Evolutionary conservation across 306 rosid species (phyloP).

Genomic region (Acacia acuminata): DNA sequence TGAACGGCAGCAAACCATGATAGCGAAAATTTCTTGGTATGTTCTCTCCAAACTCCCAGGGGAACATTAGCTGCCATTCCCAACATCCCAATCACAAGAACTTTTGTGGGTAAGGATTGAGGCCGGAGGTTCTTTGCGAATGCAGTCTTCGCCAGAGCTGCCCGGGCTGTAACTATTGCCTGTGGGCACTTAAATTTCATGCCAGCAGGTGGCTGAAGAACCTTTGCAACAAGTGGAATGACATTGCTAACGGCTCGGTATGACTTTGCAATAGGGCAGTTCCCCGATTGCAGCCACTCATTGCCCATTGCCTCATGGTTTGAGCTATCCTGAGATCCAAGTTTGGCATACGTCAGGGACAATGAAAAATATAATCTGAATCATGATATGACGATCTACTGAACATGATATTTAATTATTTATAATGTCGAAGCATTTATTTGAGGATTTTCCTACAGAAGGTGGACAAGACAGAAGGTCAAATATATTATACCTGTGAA

Average conservation of each 20-base stretch:
- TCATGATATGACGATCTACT: slow-evolving; percentile 18
- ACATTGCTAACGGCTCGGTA: slow-evolving; percentile 83
- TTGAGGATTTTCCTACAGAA: slow-evolving; percentile 2
- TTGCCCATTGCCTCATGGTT: slow-evolving; percentile 79
- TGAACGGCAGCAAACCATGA: slow-evolving; percentile 96
- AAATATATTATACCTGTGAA: slow-evolving; percentile 60
- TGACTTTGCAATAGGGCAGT: slow-evolving; percentile 95
- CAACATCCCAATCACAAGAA: slow-evolving; percentile 81
- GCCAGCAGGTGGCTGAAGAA: slow-evolving; percentile 78
- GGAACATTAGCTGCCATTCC: slow-evolving; percentile 99
- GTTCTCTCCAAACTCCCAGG: slow-evolving; percentile 95
- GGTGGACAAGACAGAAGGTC: slow-evolving; percentile 5
- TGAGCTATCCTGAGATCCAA: slow-evolving; percentile 63
- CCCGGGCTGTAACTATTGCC: slow-evolving; percentile 83
- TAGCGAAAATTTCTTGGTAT: slow-evolving; percentile 89
- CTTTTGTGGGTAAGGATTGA: slow-evolving; percentile 85
- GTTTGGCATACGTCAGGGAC: slow-evolving; percentile 25
- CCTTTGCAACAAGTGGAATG: slow-evolving; percentile 91
- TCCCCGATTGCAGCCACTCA: slow-evolving; percentile 90
- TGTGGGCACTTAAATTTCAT: slow-evolving; percentile 81
- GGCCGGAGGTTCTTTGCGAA: slow-evolving; percentile 96
- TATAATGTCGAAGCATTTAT: neutral
- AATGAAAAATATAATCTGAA: slow-evolving; percentile 7
- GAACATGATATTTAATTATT: slow-evolving; percentile 4
- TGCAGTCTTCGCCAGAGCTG: slow-evolving; percentile 87